phyloP scores from a whole-genome alignment of 2,329 filamentous ascomycete species.

The Thielaviopsis cerberus region DNA sequence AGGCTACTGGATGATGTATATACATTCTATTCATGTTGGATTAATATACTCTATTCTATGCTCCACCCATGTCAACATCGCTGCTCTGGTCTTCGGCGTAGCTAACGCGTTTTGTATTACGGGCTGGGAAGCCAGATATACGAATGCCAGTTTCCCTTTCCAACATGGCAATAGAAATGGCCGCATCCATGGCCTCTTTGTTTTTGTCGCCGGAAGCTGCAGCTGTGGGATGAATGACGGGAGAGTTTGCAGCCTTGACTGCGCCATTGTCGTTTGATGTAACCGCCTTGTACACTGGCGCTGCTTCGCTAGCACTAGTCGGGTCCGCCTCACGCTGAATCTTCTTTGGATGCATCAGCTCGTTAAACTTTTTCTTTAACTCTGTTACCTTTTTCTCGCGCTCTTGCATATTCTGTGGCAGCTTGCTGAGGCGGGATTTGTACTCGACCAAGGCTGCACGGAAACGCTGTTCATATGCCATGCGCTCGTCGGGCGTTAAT shows the following conservation, averaged over 20 bases:
- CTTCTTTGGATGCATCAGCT: constrained; percentile 25
- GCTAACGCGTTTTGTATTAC: constrained; percentile 16
- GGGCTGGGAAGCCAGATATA: constrained; percentile 8
- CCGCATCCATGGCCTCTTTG: neutral
- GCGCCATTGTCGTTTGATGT: no score
- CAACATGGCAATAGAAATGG: neutral
- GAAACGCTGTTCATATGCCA: constrained; percentile 50
- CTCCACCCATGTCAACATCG: constrained; percentile 13
- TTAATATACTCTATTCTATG: neutral
- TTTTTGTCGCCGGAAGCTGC: neutral
- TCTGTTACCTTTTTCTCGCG: constrained; percentile 54
- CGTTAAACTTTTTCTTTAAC: constrained; percentile 33
- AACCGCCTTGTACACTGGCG: no score
- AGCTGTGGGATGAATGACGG: no score
- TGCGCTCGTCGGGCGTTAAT: constrained; percentile 61
- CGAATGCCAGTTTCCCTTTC: neutral
- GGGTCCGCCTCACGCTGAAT: neutral
- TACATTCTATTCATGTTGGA: neutral
- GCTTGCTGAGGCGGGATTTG: constrained; percentile 22
- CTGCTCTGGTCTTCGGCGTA: constrained; percentile 21
- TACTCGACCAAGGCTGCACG: constrained; percentile 37
- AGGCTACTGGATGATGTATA: no score
- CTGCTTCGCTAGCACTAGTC: neutral
- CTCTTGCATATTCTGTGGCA: constrained; percentile 28
- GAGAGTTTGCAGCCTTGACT: no score